Percentiles rank a stretch among this genome's conserved stretches.
Conservation (phyloP, 129 eudicot species). For the Arctium minus region DNA sequence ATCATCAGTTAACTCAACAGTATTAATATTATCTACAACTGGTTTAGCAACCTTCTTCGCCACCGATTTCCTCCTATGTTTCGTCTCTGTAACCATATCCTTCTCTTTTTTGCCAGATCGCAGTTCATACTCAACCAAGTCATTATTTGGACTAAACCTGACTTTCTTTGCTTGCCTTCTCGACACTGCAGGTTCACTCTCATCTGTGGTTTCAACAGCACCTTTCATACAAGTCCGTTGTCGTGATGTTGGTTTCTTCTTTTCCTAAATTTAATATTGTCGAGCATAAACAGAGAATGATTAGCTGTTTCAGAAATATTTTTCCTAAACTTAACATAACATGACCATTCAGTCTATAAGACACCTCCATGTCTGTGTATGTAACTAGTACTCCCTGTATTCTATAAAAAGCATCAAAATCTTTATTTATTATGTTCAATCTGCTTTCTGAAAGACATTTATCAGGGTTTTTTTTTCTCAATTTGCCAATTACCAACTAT, state of each 20-base stretch:
- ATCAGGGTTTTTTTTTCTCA: neutral
- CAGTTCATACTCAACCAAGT: slow-evolving; percentile 40
- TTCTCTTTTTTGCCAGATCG: slow-evolving; percentile 21
- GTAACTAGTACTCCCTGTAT: neutral
- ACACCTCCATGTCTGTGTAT: neutral
- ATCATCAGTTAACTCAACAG: slow-evolving; percentile 1
- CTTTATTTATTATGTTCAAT: neutral
- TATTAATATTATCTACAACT: slow-evolving; percentile 22
- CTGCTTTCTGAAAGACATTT: neutral
- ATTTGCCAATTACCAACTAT: neutral
- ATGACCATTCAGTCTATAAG: neutral
- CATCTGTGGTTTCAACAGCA: slow-evolving; percentile 30
- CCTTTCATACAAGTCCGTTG: slow-evolving; percentile 44
- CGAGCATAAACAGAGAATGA: neutral
- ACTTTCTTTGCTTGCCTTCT: slow-evolving; percentile 67
- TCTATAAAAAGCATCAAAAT: neutral
- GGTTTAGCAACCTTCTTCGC: slow-evolving; percentile 7
- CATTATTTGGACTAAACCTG: slow-evolving; percentile 66
- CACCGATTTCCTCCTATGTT: slow-evolving; percentile 12
- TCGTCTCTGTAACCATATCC: neutral
- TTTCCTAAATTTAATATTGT: slow-evolving; percentile 24
- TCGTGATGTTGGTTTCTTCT: slow-evolving; percentile 22
- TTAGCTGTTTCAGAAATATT: neutral
- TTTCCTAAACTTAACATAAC: neutral
- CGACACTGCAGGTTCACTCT: slow-evolving; percentile 32